Base-by-base conservation (phyloP, 2,329 filamentous ascomycete species). In the Chalara sp. region DNA sequence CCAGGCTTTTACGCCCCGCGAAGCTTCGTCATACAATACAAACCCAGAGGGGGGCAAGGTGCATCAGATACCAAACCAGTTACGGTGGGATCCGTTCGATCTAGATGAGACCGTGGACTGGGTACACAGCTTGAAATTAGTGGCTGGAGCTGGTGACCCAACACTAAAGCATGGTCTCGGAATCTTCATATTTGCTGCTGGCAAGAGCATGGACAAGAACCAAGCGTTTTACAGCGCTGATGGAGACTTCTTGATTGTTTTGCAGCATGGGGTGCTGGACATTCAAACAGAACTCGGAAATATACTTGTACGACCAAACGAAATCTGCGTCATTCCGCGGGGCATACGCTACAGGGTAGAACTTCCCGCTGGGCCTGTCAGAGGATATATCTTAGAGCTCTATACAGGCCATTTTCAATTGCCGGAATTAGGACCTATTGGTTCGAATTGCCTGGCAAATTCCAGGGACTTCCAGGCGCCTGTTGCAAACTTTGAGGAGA, bases 201-300 rank as follows among this genome's bases (percentile, higher is more conserved):
- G 87, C 21, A 84, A 80, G 65, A 82, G 84, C 63, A 95, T 96
- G 90, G 74, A 75, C 46, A 70, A 75, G n/a, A 78, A 79, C 39
- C 75, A 84, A 46, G 88, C 88, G 0, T 95, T 91, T 66, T 95
- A 92, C 74, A 91, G 86, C 4, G 85, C 89, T 0, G 87, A 92
- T 63, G 87, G 87, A 10, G 87, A 92, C 65, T 79, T 89, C 60
- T 68, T 85, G 46, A 79, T 86, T 47, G 72, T 85, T 2, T 79
- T 76, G 1, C 81, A 85, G 56, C 73, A 79, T 54, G 82, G 83
- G 2, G 43, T 48, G 6, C 46, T 58, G n/a, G 6, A 85, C 89
- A 83, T 86, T 48, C 80, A 83, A 61, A 85, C 82, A 6, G 82
- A 86, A 61, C 46, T 57, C 10, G 57, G 57, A 4, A 40, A 35